These are phyloP conservation scores for Bipolaris gigantea DNA, from an alignment of 2,329 filamentous ascomycete species.

Conservation along the genomic window DNA sequence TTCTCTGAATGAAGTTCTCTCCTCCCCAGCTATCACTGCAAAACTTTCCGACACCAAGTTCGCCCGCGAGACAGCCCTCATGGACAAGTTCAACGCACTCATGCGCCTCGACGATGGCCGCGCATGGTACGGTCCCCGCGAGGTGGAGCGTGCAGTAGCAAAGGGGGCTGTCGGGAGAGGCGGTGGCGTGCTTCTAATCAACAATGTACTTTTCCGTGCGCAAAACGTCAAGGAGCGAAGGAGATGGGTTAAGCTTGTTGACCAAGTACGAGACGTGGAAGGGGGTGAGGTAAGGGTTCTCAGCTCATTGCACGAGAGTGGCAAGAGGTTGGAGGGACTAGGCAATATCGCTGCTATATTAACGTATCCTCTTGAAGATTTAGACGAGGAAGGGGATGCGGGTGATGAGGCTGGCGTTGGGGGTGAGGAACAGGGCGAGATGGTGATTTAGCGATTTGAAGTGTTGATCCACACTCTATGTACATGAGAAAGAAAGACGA, in stretches of 20 bases:
- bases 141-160: conserved; percentile 79
- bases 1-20: conserved; percentile 82
- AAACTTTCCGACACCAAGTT: conserved; percentile 87
- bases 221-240: conserved; percentile 75
- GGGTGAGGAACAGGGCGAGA: conserved; percentile 22
- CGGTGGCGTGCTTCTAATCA: conserved; percentile 82
- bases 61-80: conserved; percentile 75
- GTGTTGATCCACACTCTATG: too few relatives aligned
- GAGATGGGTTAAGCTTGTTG: conserved; percentile 82
- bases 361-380: conserved; percentile 82
- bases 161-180: conserved; percentile 87
- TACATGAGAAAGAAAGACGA: too few relatives aligned
- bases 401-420: conserved; percentile 23
- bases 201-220: conserved; percentile 83
- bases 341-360: conserved; percentile 88
- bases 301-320: conserved; percentile 93
- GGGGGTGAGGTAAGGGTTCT: conserved; percentile 88
- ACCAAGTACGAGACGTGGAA: conserved; percentile 76
- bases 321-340: conserved; percentile 77
- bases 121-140: conserved; percentile 85
- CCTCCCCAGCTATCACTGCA: conserved; percentile 74
- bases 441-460: conserved; percentile 28
- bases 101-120: conserved; percentile 82
- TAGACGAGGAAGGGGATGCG: conserved; percentile 69
- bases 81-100: conserved; percentile 80